Evolutionary conservation across 306 rosid genomes (phyloP), one percentile per base, ranked within the genome.

Genomic region (Dicorynia guianensis): DNA sequence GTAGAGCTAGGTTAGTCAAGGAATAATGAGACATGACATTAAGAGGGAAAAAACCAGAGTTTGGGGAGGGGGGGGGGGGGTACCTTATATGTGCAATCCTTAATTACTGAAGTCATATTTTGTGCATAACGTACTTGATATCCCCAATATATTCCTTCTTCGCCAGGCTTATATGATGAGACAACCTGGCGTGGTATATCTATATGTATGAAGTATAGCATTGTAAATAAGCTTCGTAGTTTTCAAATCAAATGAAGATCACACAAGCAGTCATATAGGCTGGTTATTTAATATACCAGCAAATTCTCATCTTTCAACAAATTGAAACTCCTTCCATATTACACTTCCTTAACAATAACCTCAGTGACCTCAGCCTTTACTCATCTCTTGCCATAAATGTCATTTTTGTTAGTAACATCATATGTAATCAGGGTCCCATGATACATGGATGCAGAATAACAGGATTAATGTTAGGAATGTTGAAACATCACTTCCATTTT

Each of bases 131-230:
- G 94, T 64, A 92, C 99, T 87, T 76, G 90, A 85, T 95, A 95
- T 34, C 99, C 99, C 99, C 99, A 95, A 76, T 92, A 95, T 8
- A 52, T 67, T 72, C 97, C 96, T 83, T 89, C 97, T 84, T 94
- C 95, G 86, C 90, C 76, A 9, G 99, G 97, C 86, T 84, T 90
- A 61, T 87, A 87, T 13, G 96, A 86, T 2, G 92, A 80, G 72
- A 86, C 97, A 76, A 92, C 83, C 70, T 89, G 89, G 62, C 50
- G 90, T 15, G 83, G 83, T 67, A 78, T n/a, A 83, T 87, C 97
- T 90, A 81, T 64, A 25, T 25, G 30, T 1, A 85, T 61, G 69
- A 80, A 79, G 76, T 25, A 76, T 33, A 68, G 38, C 17, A 15
- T 33, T 19, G 64, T 42, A 83, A 58, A 88, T 68, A 56, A 83